phyloP scores from a whole-genome alignment of 192 early-diverging fungal genomes.

The Lobosporangium transversale region DNA sequence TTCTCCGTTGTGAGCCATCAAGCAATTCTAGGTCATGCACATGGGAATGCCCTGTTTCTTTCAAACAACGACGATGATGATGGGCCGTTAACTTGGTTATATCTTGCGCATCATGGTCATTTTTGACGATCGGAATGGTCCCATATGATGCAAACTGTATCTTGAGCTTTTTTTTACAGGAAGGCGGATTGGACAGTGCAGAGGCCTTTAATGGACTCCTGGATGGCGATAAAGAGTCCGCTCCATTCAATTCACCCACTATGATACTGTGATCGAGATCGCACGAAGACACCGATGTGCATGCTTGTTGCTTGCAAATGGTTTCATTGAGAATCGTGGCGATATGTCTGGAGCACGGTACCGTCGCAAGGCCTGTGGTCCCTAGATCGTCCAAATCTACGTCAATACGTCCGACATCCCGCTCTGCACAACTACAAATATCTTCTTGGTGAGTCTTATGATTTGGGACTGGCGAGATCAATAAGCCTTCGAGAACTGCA shows the following conservation, averaged over 20 bases:
- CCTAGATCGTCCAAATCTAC: conserved; percentile 25
- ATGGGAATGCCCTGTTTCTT: conserved; percentile 7
- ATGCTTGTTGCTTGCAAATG: background rate
- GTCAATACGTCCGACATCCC: background rate
- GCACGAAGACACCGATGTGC: conserved; percentile 13
- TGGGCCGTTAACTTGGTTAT: no score
- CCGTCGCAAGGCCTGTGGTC: conserved; percentile 19
- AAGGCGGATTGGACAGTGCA: no score
- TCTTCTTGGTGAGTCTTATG: no score
- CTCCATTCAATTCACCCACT: no score
- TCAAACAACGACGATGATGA: conserved; percentile 5
- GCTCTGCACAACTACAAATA: no score
- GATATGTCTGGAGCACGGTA: conserved; percentile 16
- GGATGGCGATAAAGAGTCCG: no score
- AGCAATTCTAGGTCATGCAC: conserved; percentile 8
- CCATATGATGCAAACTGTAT: background rate
- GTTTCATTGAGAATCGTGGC: conserved; percentile 4
- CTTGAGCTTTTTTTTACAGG: background rate
- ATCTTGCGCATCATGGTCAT: no score
- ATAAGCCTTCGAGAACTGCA: background rate
- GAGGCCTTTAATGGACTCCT: no score
- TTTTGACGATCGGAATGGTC: no score
- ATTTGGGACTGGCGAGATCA: no score
- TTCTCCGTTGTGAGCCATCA: conserved; percentile 5
- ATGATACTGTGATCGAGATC: background rate